Percentiles rank a stretch among this genome's conserved stretches.
Conservation (phyloP, 1,284 basidiomycete genomes). For the Dichomitus squalens region DNA sequence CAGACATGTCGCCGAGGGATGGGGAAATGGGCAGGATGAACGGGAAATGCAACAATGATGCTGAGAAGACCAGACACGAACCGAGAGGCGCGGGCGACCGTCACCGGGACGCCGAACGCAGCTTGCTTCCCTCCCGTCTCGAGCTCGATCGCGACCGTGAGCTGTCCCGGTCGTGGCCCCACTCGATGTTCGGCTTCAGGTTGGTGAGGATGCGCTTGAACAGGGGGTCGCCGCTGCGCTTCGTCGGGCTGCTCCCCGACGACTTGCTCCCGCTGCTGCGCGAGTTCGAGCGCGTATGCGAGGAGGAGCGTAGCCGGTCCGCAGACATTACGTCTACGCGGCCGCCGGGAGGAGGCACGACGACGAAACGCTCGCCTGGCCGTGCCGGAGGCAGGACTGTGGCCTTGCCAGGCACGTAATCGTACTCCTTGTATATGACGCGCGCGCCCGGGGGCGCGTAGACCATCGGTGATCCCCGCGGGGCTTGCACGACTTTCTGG, state of each 20-base stretch:
- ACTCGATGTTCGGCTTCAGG: slow-evolving; percentile 24
- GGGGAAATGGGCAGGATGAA: neutral
- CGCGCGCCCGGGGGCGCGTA: slow-evolving; percentile 14
- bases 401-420: slow-evolving; percentile 25
- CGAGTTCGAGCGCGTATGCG: slow-evolving; percentile 18
- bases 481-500: neutral
- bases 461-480: slow-evolving; percentile 15
- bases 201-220: slow-evolving; percentile 31
- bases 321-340: slow-evolving; percentile 26
- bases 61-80: neutral
- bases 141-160: slow-evolving; percentile 8
- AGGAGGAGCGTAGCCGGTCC: neutral
- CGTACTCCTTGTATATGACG: slow-evolving; percentile 21
- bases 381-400: slow-evolving; percentile 31
- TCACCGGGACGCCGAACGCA: slow-evolving; percentile 25
- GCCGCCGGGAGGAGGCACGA: slow-evolving; percentile 32
- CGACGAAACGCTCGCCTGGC: slow-evolving; percentile 31
- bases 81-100: slow-evolving; percentile 7
- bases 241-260: slow-evolving; percentile 25
- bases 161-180: slow-evolving; percentile 13
- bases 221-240: slow-evolving; percentile 25
- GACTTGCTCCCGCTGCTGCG: slow-evolving; percentile 19
- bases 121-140: slow-evolving; percentile 13
- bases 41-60: neutral
- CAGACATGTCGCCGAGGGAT: neutral